These are phyloP conservation scores for Tephrocybe sp. DNA, from an alignment of 768 basidiomycete species.

Conservation along the genomic window DNA sequence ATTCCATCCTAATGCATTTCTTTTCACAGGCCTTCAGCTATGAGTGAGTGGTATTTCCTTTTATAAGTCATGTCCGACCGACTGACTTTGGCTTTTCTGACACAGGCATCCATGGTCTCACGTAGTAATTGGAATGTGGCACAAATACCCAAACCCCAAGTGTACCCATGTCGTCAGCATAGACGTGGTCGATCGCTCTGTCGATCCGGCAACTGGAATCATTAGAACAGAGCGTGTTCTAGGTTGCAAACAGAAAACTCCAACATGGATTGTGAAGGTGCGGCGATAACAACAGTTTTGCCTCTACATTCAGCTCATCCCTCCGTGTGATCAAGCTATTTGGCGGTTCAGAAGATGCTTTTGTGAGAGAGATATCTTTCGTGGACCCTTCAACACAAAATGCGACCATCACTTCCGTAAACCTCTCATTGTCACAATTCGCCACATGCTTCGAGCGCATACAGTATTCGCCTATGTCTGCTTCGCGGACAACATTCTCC, in stretches of 20 bases:
- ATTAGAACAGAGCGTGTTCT: slow-evolving; percentile 89
- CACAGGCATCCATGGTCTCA: slow-evolving; percentile 88
- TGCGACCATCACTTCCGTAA: slow-evolving; percentile 87
- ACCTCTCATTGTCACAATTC: slow-evolving; percentile 93
- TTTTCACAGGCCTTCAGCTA: slow-evolving; percentile 84
- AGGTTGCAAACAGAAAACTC: slow-evolving; percentile 91
- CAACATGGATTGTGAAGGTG: slow-evolving; percentile 92
- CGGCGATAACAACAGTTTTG: slow-evolving; percentile 21
- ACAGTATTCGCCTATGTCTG: slow-evolving; percentile 73
- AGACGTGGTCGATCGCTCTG: slow-evolving; percentile 82
- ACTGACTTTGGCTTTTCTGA: slow-evolving; percentile 12
- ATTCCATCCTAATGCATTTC: slow-evolving; percentile 65
- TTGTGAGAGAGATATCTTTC: slow-evolving; percentile 92
- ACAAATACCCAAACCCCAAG: slow-evolving; percentile 94
- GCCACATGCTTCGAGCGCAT: slow-evolving; percentile 91
- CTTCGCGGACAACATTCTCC: slow-evolving; percentile 66
- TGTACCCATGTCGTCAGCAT: slow-evolving; percentile 87
- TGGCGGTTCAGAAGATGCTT: slow-evolving; percentile 92
- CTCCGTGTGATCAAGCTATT: slow-evolving; percentile 59
- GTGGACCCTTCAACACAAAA: slow-evolving; percentile 81
- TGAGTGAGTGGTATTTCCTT: slow-evolving; percentile 61
- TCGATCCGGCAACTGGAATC: slow-evolving; percentile 83
- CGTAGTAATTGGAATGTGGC: slow-evolving; percentile 92
- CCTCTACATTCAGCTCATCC: slow-evolving; percentile 1
- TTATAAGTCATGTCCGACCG: slow-evolving; percentile 8